Evolutionary conservation across 305 asterid genomes (phyloP).

Genomic region (Solanum hybrid): DNA sequence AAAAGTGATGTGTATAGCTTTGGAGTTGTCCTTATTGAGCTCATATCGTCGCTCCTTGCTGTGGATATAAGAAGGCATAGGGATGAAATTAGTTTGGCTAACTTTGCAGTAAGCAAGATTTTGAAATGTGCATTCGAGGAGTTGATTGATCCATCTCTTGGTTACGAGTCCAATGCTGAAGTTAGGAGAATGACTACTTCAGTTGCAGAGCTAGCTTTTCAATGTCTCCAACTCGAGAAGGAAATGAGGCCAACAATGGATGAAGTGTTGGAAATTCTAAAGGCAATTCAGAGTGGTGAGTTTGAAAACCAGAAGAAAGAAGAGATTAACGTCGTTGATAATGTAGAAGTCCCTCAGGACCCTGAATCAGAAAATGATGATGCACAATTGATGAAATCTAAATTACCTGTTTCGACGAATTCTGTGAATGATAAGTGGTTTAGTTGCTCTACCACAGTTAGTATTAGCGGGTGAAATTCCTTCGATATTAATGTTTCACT

Average conservation of each 20-base stretch:
- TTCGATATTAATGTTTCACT: background rate
- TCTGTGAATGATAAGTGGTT: constrained; percentile 14
- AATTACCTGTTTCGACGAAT: constrained; percentile 7
- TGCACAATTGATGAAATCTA: constrained; percentile 6
- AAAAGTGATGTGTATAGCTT: constrained; percentile 79
- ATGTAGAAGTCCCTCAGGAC: background rate
- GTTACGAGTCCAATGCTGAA: constrained; percentile 34
- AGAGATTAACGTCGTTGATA: background rate
- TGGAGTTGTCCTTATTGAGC: constrained; percentile 70
- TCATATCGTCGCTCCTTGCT: constrained; percentile 68
- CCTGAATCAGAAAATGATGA: constrained; percentile 16
- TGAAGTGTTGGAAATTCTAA: constrained; percentile 36
- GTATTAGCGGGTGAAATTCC: background rate
- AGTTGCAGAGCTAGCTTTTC: constrained; percentile 65
- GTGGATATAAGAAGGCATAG: constrained; percentile 57
- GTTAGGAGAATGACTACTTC: constrained; percentile 52
- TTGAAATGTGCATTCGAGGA: constrained; percentile 42
- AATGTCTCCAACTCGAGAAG: constrained; percentile 65
- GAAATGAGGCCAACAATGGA: constrained; percentile 75
- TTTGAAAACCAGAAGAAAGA: background rate
- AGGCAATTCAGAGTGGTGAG: constrained; percentile 20
- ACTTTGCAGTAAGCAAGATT: constrained; percentile 49
- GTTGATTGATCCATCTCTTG: constrained; percentile 48
- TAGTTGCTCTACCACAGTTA: background rate
- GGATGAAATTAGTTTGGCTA: constrained; percentile 58